A percentile compares a stretch with the other conserved stretches of the same genome.
Evolutionary conservation across 1,139 yeast genomes (phyloP).

Genomic region (Taphrina flavorubra): DNA sequence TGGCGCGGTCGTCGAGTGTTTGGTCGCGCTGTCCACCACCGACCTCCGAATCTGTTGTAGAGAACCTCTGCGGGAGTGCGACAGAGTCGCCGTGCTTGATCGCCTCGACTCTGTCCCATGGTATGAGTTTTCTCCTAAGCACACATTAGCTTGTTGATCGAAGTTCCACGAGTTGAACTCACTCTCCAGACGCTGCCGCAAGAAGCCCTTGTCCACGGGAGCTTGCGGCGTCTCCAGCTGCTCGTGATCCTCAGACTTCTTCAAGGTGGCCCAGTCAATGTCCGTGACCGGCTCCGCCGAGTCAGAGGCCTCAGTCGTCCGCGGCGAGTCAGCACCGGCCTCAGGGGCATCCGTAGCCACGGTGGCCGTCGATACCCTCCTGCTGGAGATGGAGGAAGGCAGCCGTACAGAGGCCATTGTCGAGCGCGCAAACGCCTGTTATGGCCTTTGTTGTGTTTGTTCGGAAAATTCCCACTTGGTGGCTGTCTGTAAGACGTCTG

Average conservation of each 20-base stretch:
- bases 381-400: constrained; percentile 5
- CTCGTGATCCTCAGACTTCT: constrained; percentile 20
- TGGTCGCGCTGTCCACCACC: constrained; percentile 34
- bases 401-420: constrained; percentile 12
- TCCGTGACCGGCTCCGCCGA: constrained; percentile 9
- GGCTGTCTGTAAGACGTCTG: not conserved
- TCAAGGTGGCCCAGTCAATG: constrained; percentile 26
- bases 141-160: no score
- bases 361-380: not conserved
- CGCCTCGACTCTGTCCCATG: constrained; percentile 12
- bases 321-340: not conserved
- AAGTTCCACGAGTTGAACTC: not conserved
- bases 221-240: constrained; percentile 3
- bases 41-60: constrained; percentile 34
- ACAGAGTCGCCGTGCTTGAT: constrained; percentile 10
- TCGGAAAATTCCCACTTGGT: constrained; percentile 1
- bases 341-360: not conserved
- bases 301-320: not conserved
- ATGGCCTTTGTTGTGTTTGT: constrained; percentile 11
- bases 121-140: constrained; percentile 14
- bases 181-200: constrained; percentile 20
- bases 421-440: not conserved
- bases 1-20: constrained; percentile 3
- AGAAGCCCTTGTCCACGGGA: constrained; percentile 22
- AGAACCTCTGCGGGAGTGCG: constrained; percentile 21